Percentiles rank a stretch among this genome's conserved stretches.
These are phyloP conservation scores for Cadophora sp. DNA, from an alignment of 2,329 filamentous ascomycete species.

Conservation along the genomic window DNA sequence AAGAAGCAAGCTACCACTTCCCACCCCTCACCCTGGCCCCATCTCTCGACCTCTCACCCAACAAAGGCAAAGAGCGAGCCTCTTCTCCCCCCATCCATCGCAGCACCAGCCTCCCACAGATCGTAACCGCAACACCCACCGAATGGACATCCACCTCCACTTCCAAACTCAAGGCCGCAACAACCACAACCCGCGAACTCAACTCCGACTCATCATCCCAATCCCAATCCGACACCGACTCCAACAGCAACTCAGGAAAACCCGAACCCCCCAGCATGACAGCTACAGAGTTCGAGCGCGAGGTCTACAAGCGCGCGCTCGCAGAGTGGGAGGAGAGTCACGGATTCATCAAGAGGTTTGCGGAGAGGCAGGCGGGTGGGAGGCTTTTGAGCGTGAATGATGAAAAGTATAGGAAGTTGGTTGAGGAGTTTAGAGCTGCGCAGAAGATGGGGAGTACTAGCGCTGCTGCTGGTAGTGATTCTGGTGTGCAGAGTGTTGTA, in stretches of 20 bases:
- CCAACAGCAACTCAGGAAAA: neutral
- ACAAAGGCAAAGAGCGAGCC: neutral
- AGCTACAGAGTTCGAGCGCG: conserved; percentile 3
- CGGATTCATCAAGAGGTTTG: neutral
- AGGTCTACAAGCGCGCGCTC: neutral
- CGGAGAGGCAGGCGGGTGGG: neutral
- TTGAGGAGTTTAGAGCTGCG: neutral
- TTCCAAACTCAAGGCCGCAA: neutral
- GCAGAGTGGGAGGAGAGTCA: conserved; percentile 2
- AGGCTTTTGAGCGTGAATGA: conserved; percentile 18
- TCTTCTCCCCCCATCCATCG: too few relatives aligned
- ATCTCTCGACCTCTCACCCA: neutral
- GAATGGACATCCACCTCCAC: too few relatives aligned
- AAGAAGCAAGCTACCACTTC: neutral
- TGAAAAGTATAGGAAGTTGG: neutral
- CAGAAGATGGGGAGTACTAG: neutral
- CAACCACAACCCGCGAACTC: neutral
- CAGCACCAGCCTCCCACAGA: too few relatives aligned
- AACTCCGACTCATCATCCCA: neutral
- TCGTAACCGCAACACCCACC: neutral
- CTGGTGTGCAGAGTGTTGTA: neutral
- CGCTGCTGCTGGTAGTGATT: too few relatives aligned
- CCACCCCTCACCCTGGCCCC: neutral
- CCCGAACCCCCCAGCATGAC: neutral
- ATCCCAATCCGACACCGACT: too few relatives aligned